A percentile compares a stretch with the other conserved stretches of the same genome.
Conservation (phyloP, 176 grass and related monocot genomes). For the Zea luxurians region DNA sequence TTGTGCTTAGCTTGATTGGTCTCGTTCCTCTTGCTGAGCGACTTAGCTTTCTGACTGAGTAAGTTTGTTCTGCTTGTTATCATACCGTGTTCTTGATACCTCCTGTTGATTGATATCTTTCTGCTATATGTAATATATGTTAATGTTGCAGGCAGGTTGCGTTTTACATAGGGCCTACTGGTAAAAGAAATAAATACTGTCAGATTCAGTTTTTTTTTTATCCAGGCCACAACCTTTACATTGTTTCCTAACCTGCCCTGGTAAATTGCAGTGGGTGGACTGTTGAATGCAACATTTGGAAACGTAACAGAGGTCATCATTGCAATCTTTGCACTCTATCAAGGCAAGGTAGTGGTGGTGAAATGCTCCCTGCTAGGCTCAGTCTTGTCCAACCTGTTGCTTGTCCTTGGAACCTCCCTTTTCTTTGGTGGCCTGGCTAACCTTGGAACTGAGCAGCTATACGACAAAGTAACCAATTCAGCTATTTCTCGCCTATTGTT, state of each 20-base stretch:
- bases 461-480: constrained; percentile 43
- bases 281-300: constrained; percentile 91
- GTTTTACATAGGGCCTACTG: constrained; percentile 76
- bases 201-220: background rate
- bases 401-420: constrained; percentile 85
- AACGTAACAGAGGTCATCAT: constrained; percentile 93
- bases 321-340: constrained; percentile 63
- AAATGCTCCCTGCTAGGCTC: constrained; percentile 88
- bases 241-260: background rate
- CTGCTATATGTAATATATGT: background rate
- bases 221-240: background rate
- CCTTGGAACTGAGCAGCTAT: constrained; percentile 52
- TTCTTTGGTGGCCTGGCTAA: constrained; percentile 76
- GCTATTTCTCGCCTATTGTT: background rate
- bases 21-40: constrained; percentile 87
- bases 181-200: constrained; percentile 39
- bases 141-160: constrained; percentile 69
- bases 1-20: constrained; percentile 79
- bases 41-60: constrained; percentile 96
- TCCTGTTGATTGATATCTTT: background rate
- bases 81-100: background rate
- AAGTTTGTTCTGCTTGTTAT: constrained; percentile 20
- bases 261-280: constrained; percentile 66
- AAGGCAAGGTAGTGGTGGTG: constrained; percentile 76
- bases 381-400: constrained; percentile 81